Conservation (phyloP, 495 filamentous ascomycete species). For the Penicillium robsamsonii region DNA sequence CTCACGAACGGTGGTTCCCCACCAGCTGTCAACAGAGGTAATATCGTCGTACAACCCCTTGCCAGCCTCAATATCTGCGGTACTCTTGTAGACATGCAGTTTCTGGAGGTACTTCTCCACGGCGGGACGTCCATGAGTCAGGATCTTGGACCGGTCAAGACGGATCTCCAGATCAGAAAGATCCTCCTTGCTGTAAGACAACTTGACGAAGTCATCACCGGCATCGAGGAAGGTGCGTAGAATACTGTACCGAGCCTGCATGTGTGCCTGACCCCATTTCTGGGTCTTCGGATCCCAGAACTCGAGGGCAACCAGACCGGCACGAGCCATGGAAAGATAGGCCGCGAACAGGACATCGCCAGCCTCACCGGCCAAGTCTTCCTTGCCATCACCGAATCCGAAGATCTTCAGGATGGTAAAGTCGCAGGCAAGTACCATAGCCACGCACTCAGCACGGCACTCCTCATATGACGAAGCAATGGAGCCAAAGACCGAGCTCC, state of each 20-base stretch:
- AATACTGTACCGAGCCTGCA: slow-evolving; percentile 92
- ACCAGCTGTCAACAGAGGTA: slow-evolving; percentile 78
- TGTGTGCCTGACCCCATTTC: slow-evolving; percentile 95
- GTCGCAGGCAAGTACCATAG: slow-evolving; percentile 89
- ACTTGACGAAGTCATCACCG: slow-evolving; percentile 75
- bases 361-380: slow-evolving; percentile 69
- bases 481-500: slow-evolving; percentile 86
- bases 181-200: slow-evolving; percentile 71
- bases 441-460: slow-evolving; percentile 81
- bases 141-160: slow-evolving; percentile 80
- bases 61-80: slow-evolving; percentile 75
- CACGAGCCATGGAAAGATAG: slow-evolving; percentile 90
- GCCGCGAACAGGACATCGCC: slow-evolving; percentile 81
- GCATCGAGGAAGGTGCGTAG: slow-evolving; percentile 83
- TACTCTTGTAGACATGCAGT: slow-evolving; percentile 88
- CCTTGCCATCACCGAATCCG: slow-evolving; percentile 74
- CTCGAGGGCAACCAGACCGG: slow-evolving; percentile 79
- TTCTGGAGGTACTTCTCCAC: slow-evolving; percentile 90
- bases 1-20: slow-evolving; percentile 70
- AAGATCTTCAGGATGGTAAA: slow-evolving; percentile 88
- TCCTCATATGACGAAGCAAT: slow-evolving; percentile 87
- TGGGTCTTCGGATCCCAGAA: slow-evolving; percentile 81
- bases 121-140: slow-evolving; percentile 64
- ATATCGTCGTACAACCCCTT: slow-evolving; percentile 76
- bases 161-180: slow-evolving; percentile 76